Evolutionary conservation across 805 yeast genomes (phyloP), one percentile per base, ranked within the genome.

Genomic region (Ogataea pignaliae): DNA sequence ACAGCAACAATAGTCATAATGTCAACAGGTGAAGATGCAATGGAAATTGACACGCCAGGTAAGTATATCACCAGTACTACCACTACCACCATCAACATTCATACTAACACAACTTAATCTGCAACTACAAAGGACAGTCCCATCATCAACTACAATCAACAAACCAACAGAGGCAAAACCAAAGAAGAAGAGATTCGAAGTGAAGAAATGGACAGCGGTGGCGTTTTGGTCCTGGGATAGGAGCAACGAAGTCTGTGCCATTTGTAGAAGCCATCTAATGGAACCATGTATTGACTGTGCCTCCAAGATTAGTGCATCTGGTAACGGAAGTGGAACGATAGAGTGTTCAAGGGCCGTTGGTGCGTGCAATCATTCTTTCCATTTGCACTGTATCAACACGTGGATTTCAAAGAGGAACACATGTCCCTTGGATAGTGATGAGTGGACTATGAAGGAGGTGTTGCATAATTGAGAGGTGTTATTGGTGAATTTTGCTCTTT

Each of bases 211-310:
- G 98, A 89, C 96, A 12, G 98, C 98, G 0, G 99, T 93, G 39
- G 98, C 98, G n/a, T 88, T 93, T 63, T 93, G 99, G 99, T 88
- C 97, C 0, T 93, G 99, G 99, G 96, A 76, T 69, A 71, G 60
- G 70, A 71, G 58, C 44, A 60, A 59, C 43, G 99, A 95, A 52
- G 88, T 88, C 43, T 93, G 99, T 72, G 98, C 99, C 34, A 93
- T 93, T 63, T 93, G 99, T 75, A 78, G 98, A 62, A 93, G 91
- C 66, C 97, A 91, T 66, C 76, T 93, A 54, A 93, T 93, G 99
- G 99, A 93, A 59, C 93, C 93, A 14, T 93, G 99, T 64, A 86
- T 93, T 52, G 98, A 90, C 64, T 93, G 99, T 63, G 79, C 79
- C 63, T 78, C 79, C 32, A 72, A 70, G 14, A 68, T 81, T 14